phyloP scores from a whole-genome alignment of 164 flowering plant genomes.

The Nymphaea colorata region DNA sequence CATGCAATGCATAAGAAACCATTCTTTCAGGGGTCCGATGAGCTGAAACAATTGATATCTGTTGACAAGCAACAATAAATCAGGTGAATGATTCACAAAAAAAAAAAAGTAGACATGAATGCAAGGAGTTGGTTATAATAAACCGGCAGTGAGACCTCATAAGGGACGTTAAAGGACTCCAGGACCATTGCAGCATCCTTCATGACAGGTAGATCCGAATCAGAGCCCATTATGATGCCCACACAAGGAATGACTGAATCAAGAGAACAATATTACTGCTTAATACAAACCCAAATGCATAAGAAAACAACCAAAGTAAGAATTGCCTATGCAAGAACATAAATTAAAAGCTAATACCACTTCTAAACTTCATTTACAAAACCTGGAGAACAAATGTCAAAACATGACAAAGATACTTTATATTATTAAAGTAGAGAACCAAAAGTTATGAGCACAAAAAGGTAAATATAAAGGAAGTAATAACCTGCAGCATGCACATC shows the following conservation, averaged over 20 bases:
- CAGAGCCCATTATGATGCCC: conserved; percentile 97
- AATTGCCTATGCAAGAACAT: not conserved
- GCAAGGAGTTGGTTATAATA: not conserved
- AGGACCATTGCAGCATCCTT: conserved; percentile 72
- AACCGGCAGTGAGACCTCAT: conserved; percentile 41
- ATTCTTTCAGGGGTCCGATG: conserved; percentile 93
- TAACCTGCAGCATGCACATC: conserved; percentile 30
- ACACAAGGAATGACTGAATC: conserved; percentile 48
- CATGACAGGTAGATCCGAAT: conserved; percentile 97
- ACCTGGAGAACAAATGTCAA: not conserved
- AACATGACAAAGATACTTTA: not conserved
- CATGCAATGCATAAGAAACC: conserved; percentile 74
- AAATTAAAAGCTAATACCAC: not conserved
- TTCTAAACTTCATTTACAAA: too few relatives aligned
- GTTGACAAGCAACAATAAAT: conserved; percentile 2
- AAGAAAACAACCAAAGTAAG: not conserved
- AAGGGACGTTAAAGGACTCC: conserved; percentile 49
- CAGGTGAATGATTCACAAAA: not conserved
- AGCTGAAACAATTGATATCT: conserved; percentile 93
- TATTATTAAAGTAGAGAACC: too few relatives aligned
- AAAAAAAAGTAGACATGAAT: not conserved
- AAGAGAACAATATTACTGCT: not conserved
- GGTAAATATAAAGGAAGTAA: conserved; percentile 1
- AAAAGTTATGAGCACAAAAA: not conserved
- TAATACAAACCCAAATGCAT: not conserved